Percentiles rank a stretch among this genome's conserved stretches.
These are phyloP conservation scores for Cutaneotrichosporon mucoides DNA, from an alignment of 1,284 basidiomycete genomes.

Conservation along the genomic window DNA sequence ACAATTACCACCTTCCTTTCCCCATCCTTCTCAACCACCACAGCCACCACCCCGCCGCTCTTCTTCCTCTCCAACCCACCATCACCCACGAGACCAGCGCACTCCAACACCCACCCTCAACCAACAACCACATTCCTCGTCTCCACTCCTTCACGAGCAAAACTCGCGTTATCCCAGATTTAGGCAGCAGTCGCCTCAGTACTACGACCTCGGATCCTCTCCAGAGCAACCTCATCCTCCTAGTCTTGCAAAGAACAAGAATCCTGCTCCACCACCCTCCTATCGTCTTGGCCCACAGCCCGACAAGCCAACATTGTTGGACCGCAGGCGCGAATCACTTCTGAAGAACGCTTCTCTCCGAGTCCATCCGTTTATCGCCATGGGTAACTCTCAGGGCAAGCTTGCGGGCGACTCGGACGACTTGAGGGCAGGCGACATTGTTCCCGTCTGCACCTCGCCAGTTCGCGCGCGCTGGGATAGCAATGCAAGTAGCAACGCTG, in stretches of 20 bases:
- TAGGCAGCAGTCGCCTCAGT: conserved; percentile 1
- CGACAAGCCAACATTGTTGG: background rate
- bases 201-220: background rate
- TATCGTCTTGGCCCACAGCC: too few species aligned
- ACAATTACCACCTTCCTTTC: background rate
- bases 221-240: background rate
- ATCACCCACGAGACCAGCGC: background rate
- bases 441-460: background rate
- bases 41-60: background rate
- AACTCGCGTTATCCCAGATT: background rate
- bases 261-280: background rate
- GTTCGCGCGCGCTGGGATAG: background rate
- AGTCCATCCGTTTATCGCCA: conserved; percentile 14
- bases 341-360: conserved; percentile 8
- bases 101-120: background rate
- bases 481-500: background rate
- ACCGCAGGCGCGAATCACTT: conserved; percentile 4
- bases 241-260: background rate
- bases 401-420: background rate
- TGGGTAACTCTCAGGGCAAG: conserved; percentile 7
- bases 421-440: background rate
- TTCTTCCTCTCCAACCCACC: background rate
- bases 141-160: background rate
- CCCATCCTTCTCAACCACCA: background rate
- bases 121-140: background rate